phyloP scores from a whole-genome alignment of 73 alveolate genomes.

The Vitrella brassicaformis region DNA sequence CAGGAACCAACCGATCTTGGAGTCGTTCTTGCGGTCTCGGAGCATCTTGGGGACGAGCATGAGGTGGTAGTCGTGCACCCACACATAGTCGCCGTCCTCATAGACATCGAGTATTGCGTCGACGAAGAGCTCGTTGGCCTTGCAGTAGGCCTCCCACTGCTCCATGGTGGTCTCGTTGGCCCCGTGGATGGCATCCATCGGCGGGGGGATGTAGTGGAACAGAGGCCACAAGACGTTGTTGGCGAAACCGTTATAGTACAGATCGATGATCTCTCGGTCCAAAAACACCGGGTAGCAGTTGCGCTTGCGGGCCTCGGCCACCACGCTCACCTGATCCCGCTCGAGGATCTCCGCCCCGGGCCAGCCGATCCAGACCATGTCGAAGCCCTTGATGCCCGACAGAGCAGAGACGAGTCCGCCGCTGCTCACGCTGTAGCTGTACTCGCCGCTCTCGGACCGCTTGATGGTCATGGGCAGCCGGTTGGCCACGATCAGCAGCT shows the following conservation, averaged over 20 bases:
- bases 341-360: conserved; percentile 19
- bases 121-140: conserved; percentile 9
- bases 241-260: conserved; percentile 23
- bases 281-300: conserved; percentile 15
- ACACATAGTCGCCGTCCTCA: conserved; percentile 12
- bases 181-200: conserved; percentile 8
- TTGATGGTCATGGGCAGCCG: conserved; percentile 10
- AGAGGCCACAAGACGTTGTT: conserved; percentile 36
- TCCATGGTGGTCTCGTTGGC: conserved; percentile 22
- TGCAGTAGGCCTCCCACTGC: conserved; percentile 23
- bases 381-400: conserved; percentile 6
- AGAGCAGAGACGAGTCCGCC: conserved; percentile 12
- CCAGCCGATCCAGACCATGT: conserved; percentile 24
- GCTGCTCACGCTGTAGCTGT: conserved; percentile 5
- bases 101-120: conserved; percentile 11
- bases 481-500: conserved; percentile 15
- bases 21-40: conserved; percentile 18
- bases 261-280: conserved; percentile 4
- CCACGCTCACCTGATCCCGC: conserved; percentile 1
- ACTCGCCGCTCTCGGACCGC: conserved; percentile 7
- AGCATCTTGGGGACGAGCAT: conserved; percentile 12
- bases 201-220: conserved; percentile 33
- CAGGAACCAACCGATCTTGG: conserved; percentile 15
- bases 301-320: conserved; percentile 8
- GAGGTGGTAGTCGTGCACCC: conserved; percentile 24